Percentiles rank a stretch among this genome's conserved stretches.
Conservation (phyloP, 306 rosid species). For the Cotoneaster glaucophyllus region DNA sequence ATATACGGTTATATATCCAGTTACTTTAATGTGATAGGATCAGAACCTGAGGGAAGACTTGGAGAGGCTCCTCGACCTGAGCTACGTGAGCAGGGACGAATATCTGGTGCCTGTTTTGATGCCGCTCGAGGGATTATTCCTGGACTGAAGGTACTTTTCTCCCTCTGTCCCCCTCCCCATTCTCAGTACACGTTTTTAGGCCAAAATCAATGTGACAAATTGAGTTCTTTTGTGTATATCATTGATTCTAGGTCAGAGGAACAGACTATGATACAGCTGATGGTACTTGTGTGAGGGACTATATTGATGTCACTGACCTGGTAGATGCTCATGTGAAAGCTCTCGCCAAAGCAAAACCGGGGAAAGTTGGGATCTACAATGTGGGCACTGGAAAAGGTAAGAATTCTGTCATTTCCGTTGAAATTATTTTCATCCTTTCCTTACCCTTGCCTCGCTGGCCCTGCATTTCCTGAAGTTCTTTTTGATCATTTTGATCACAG, state of each 20-base stretch:
- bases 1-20: conserved; percentile 24
- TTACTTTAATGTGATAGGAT: conserved; percentile 91
- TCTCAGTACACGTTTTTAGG: not conserved
- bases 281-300: conserved; percentile 88
- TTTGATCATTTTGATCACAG: conserved; percentile 27
- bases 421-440: not conserved
- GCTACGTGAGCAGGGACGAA: conserved; percentile 81
- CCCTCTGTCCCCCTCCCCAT: not conserved
- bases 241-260: conserved; percentile 68
- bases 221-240: not conserved
- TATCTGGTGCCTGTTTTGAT: conserved; percentile 92
- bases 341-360: conserved; percentile 56
- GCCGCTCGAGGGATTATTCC: conserved; percentile 70
- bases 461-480: not conserved
- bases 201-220: not conserved
- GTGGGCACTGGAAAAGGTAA: conserved; percentile 95
- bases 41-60: conserved; percentile 81
- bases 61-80: conserved; percentile 96
- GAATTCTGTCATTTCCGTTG: not conserved
- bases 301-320: conserved; percentile 86
- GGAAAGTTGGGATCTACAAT: conserved; percentile 84
- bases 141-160: conserved; percentile 56
- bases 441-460: not conserved
- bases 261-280: conserved; percentile 71
- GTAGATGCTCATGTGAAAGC: conserved; percentile 98